Percentiles rank a stretch among this genome's conserved stretches.
Conservation (phyloP, 306 rosid species). For the Abrus pulchellus region DNA sequence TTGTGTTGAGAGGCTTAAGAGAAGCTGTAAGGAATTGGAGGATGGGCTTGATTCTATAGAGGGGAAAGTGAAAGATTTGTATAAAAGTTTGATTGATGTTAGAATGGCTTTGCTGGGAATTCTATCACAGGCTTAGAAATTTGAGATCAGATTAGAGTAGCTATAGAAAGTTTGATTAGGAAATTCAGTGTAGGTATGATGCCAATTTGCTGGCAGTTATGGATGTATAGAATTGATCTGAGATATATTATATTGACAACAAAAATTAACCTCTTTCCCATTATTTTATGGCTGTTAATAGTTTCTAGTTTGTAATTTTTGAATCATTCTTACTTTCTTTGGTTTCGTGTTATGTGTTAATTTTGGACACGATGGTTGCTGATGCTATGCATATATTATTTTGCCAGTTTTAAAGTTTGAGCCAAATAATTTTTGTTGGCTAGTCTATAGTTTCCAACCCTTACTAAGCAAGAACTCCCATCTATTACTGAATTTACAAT, state of each 20-base stretch:
- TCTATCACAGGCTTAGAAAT: constrained; percentile 50
- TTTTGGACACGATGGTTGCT: constrained; percentile 3
- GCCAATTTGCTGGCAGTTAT: constrained; percentile 15
- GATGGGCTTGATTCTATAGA: constrained; percentile 46
- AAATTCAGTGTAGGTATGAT: constrained; percentile 13
- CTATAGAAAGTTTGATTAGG: constrained; percentile 29
- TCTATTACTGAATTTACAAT: not conserved
- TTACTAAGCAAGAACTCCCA: not conserved
- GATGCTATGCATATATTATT: not conserved
- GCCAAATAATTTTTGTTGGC: not conserved
- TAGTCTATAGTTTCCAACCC: not conserved
- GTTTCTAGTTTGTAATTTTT: not conserved
- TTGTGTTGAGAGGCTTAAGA: constrained; percentile 44
- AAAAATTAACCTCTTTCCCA: constrained; percentile 14
- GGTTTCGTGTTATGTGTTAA: constrained; percentile 12
- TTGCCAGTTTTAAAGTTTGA: not conserved
- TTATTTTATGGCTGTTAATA: not conserved
- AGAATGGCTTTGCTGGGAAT: constrained; percentile 61
- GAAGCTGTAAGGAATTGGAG: constrained; percentile 46
- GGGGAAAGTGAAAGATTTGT: constrained; percentile 53
- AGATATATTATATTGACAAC: constrained; percentile 29
- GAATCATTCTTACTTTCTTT: not conserved
- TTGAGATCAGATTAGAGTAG: constrained; percentile 19
- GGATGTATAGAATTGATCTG: constrained; percentile 30
- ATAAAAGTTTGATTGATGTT: constrained; percentile 53